Conservation (phyloP, 2,329 filamentous ascomycete species). For the Alternaria sp. region DNA sequence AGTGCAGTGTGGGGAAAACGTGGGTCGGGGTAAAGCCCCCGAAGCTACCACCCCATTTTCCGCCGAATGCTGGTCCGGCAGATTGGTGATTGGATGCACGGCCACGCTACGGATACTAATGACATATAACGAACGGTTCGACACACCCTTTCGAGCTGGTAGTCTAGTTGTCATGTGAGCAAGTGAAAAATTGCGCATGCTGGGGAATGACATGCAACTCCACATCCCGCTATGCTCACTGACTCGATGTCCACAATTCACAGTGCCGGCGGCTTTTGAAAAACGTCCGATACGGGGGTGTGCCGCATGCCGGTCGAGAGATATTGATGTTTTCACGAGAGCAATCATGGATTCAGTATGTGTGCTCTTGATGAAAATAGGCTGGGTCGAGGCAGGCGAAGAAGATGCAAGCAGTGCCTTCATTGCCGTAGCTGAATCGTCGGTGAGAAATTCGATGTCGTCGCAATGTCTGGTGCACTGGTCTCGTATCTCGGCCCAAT, state of each 20-base stretch:
- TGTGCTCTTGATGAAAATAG: conserved; percentile 12
- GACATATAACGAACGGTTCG: conserved; percentile 1
- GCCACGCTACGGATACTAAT: conserved; percentile 1
- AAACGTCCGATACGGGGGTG: neutral
- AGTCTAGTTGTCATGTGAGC: conserved; percentile 11
- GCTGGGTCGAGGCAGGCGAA: neutral
- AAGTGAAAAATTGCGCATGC: neutral
- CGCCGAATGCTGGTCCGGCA: conserved; percentile 14
- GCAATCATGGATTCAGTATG: conserved; percentile 11
- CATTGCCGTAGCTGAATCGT: conserved; percentile 39
- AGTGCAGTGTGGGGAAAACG: conserved; percentile 19
- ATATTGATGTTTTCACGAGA: neutral
- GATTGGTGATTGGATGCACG: conserved; percentile 16
- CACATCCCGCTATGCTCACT: conserved; percentile 11
- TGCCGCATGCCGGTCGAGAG: neutral
- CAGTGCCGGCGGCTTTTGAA: neutral
- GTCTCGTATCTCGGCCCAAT: conserved; percentile 43
- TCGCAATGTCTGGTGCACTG: conserved; percentile 52
- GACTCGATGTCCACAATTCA: neutral
- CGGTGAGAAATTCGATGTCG: conserved; percentile 53
- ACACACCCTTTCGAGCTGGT: conserved; percentile 2
- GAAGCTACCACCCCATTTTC: conserved; percentile 8
- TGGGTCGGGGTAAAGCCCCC: conserved; percentile 11
- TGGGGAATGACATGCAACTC: conserved; percentile 7
- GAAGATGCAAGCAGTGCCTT: conserved; percentile 2